phyloP scores from a whole-genome alignment of 192 early-diverging fungal genomes.

The Podila horticola region DNA sequence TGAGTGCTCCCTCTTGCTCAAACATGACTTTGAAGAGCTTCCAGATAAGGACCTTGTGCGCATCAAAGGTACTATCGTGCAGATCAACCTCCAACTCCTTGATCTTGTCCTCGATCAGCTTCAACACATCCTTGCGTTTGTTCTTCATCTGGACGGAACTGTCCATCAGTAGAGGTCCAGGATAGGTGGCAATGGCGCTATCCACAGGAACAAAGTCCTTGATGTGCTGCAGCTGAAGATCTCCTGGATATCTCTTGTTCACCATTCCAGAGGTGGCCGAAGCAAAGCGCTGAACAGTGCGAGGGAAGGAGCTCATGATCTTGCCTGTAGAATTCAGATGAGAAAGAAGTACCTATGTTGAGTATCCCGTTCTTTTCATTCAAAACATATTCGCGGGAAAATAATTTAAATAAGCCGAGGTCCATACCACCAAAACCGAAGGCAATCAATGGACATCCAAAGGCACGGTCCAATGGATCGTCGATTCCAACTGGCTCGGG shows the following conservation, averaged over 20 bases:
- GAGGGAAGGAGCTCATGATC: constrained; percentile 75
- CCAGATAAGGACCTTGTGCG: constrained; percentile 61
- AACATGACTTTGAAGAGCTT: constrained; percentile 68
- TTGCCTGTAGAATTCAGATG: constrained; percentile 39
- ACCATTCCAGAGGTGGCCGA: constrained; percentile 27
- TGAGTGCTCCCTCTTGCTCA: constrained; percentile 70
- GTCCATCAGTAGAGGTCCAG: constrained; percentile 72
- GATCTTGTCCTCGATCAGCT: constrained; percentile 53
- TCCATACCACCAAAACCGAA: constrained; percentile 79
- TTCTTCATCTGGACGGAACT: constrained; percentile 50
- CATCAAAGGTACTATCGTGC: constrained; percentile 29
- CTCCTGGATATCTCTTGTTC: constrained; percentile 54
- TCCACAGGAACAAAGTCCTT: constrained; percentile 54
- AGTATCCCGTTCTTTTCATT: too few relatives aligned
- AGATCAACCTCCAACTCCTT: constrained; percentile 19
- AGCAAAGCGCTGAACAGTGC: constrained; percentile 60
- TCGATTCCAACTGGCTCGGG: constrained; percentile 29
- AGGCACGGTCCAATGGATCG: constrained; percentile 55
- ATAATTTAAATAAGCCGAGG: background rate
- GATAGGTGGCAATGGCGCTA: constrained; percentile 41
- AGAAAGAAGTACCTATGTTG: background rate
- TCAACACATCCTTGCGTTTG: constrained; percentile 59
- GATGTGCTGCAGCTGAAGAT: constrained; percentile 60
- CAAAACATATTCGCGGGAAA: background rate
- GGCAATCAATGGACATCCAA: constrained; percentile 68